These are phyloP conservation scores for Chenopodium suecicum DNA, from an alignment of 148 eudicot species.

Conservation along the genomic window DNA sequence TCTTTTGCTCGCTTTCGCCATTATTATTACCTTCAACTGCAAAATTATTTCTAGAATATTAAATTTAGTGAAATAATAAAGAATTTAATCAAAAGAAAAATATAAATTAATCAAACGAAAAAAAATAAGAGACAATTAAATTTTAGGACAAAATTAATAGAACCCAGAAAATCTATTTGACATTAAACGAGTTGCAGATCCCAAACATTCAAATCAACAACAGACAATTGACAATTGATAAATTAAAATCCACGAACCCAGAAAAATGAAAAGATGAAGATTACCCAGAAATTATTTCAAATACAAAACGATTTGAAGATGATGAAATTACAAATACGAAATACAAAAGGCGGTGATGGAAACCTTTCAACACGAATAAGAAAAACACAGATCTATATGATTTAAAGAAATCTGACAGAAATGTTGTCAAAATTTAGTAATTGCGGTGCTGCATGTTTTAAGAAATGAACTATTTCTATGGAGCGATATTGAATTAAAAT, in stretches of 20 bases:
- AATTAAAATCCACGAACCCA: background rate
- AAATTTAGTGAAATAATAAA: too few relatives aligned
- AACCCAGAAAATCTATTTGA: background rate
- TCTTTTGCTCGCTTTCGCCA: constrained; percentile 57
- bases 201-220: background rate
- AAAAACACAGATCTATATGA: background rate
- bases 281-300: background rate
- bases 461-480: too few relatives aligned
- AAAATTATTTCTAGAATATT: background rate
- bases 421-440: too few relatives aligned
- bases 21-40: constrained; percentile 34
- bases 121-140: too few relatives aligned
- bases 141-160: background rate
- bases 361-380: background rate
- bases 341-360: background rate
- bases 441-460: too few relatives aligned
- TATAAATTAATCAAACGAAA: too few relatives aligned
- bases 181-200: too few relatives aligned
- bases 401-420: too few relatives aligned
- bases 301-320: background rate
- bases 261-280: background rate
- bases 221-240: background rate
- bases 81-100: too few relatives aligned
- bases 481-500: too few relatives aligned
- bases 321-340: background rate